phyloP scores from a whole-genome alignment of 768 basidiomycete genomes.

The Trametes elegans region DNA sequence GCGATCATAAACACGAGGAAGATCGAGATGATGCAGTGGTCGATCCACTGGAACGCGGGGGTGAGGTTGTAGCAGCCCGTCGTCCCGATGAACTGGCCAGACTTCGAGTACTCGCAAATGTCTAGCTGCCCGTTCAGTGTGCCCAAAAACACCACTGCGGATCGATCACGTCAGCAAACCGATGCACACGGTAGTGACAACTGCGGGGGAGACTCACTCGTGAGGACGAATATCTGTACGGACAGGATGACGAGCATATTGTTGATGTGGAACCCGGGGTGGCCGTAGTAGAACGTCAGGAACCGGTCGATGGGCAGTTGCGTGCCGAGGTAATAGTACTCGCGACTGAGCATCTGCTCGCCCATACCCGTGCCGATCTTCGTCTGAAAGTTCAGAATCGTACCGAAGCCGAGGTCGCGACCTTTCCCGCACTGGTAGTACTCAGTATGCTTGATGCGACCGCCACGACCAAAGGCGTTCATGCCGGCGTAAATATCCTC shows the following conservation, averaged over 20 bases:
- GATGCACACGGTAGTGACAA: not conserved
- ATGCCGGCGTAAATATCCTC: conserved; percentile 99
- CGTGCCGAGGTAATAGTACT: conserved; percentile 98
- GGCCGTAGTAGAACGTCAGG: conserved; percentile 99
- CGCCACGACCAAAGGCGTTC: conserved; percentile 96
- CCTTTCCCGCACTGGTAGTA: conserved; percentile 99
- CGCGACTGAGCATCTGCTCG: conserved; percentile 98
- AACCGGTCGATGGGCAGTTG: conserved; percentile 98
- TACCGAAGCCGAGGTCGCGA: conserved; percentile 97
- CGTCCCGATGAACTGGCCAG: conserved; percentile 73
- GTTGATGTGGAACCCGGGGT: conserved; percentile 99
- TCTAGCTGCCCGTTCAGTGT: conserved; percentile 80
- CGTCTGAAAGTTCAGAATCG: conserved; percentile 98
- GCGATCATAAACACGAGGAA: conserved; percentile 98
- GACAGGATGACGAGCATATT: conserved; percentile 98
- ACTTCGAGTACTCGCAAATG: conserved; percentile 76
- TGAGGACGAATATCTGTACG: conserved; percentile 92
- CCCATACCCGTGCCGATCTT: conserved; percentile 99
- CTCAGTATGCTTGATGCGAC: conserved; percentile 97
- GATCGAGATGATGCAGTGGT: conserved; percentile 94
- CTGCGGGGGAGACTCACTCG: conserved; percentile 52
- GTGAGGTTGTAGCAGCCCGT: conserved; percentile 91
- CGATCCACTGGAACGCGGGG: conserved; percentile 94
- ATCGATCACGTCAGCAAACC: conserved; percentile 22
- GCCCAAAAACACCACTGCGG: conserved; percentile 88